Conservation (phyloP, 371 early-diverging fungal genomes). For the Mortierella sp. region DNA sequence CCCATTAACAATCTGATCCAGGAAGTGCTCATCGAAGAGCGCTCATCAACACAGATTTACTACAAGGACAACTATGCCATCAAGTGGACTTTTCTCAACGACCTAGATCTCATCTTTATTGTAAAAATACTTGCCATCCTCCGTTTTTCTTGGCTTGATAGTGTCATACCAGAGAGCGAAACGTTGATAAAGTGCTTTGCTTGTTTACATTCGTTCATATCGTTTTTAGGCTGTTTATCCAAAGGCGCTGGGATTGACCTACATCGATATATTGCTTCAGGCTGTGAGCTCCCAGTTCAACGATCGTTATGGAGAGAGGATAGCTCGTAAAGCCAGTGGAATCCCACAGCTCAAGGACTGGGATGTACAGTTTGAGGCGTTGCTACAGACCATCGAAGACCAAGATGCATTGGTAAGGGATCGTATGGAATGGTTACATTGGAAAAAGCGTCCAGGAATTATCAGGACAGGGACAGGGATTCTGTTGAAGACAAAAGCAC, state of each 20-base stretch:
- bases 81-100: conserved; percentile 89
- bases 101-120: conserved; percentile 89
- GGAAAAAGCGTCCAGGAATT: too few species aligned
- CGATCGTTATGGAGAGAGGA: conserved; percentile 40
- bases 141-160: too few species aligned
- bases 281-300: conserved; percentile 55
- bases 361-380: conserved; percentile 49
- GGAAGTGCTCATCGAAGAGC: conserved; percentile 85
- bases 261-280: conserved; percentile 87
- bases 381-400: conserved; percentile 52
- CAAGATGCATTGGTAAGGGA: conserved; percentile 42
- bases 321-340: conserved; percentile 15
- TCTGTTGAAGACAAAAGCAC: too few species aligned
- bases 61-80: conserved; percentile 75
- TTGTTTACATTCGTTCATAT: neutral
- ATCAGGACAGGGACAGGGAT: too few species aligned
- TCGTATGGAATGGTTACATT: too few species aligned
- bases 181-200: too few species aligned
- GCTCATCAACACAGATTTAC: conserved; percentile 69
- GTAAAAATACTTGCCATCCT: too few species aligned
- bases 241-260: conserved; percentile 86
- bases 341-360: conserved; percentile 47
- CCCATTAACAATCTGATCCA: conserved; percentile 82
- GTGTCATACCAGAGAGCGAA: too few species aligned
- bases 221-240: conserved; percentile 84